These are phyloP conservation scores for Alternaria viburni DNA, from an alignment of 2,329 filamentous ascomycete species.

Conservation along the genomic window DNA sequence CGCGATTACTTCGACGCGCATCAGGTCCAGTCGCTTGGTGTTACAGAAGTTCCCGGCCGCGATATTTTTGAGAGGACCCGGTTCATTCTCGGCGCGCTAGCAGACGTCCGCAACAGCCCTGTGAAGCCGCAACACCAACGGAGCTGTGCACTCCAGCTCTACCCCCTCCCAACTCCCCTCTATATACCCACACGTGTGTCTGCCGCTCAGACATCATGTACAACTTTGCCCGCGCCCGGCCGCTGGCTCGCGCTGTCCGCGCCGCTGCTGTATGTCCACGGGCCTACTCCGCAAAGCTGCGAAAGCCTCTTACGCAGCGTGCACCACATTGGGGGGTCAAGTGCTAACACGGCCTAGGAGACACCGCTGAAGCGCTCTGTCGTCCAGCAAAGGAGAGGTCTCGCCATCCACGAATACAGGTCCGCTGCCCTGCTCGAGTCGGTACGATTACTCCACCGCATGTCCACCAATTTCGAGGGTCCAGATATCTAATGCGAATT, in stretches of 20 bases:
- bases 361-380: conserved; percentile 61
- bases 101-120: conserved; percentile 39
- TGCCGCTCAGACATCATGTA: conserved; percentile 70
- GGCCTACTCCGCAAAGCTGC: conserved; percentile 15
- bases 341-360: conserved; percentile 57
- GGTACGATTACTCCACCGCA: conserved; percentile 50
- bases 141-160: conserved; percentile 23
- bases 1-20: conserved; percentile 9
- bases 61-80: conserved; percentile 35
- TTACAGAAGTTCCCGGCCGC: conserved; percentile 29
- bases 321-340: conserved; percentile 28
- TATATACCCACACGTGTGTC: conserved; percentile 30
- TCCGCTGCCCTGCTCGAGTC: conserved; percentile 86
- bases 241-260: conserved; percentile 79
- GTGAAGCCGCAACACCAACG: conserved; percentile 28
- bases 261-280: conserved; percentile 71
- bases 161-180: conserved; percentile 29
- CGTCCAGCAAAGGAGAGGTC: conserved; percentile 81
- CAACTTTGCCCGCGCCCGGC: conserved; percentile 78
- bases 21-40: conserved; percentile 16
- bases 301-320: conserved; percentile 41
- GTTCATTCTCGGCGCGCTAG: conserved; percentile 41
- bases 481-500: conserved; percentile 31
- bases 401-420: conserved; percentile 98
- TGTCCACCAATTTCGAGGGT: conserved; percentile 8